Conservation (phyloP, 163 green algal species). For the Chlorella variabilis region DNA sequence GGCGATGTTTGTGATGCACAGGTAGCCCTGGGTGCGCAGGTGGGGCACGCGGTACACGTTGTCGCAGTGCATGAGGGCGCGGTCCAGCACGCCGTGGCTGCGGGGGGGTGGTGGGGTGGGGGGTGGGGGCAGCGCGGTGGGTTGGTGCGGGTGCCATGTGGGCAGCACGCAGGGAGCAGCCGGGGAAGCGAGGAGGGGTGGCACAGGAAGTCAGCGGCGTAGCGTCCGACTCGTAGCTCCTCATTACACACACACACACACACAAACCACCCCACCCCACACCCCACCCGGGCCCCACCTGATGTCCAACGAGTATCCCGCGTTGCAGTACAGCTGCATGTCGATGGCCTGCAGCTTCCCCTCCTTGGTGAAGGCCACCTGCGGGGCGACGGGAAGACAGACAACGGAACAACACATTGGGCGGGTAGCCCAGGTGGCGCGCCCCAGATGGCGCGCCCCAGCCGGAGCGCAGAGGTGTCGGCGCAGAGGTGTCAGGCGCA, state of each 20-base stretch:
- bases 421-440: not conserved
- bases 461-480: too few species aligned
- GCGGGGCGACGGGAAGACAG: not conserved
- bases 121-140: not conserved
- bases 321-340: conserved; percentile 89
- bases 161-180: too few species aligned
- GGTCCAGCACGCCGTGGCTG: conserved; percentile 84
- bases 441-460: too few species aligned
- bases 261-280: too few species aligned
- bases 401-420: not conserved
- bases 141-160: too few species aligned
- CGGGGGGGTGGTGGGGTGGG: not conserved
- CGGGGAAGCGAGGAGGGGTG: not conserved
- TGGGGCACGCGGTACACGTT: conserved; percentile 84
- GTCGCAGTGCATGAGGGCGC: conserved; percentile 90
- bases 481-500: too few species aligned
- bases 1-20: conserved; percentile 91
- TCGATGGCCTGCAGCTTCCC: conserved; percentile 84
- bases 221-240: too few species aligned
- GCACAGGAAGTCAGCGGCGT: too few species aligned
- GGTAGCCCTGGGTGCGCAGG: conserved; percentile 71
- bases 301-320: conserved; percentile 90
- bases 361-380: conserved; percentile 75
- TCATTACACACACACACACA: too few species aligned
- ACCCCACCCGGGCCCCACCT: too few species aligned